Conservation (phyloP, 2,329 filamentous ascomycete species). For the Fusarium citri region DNA sequence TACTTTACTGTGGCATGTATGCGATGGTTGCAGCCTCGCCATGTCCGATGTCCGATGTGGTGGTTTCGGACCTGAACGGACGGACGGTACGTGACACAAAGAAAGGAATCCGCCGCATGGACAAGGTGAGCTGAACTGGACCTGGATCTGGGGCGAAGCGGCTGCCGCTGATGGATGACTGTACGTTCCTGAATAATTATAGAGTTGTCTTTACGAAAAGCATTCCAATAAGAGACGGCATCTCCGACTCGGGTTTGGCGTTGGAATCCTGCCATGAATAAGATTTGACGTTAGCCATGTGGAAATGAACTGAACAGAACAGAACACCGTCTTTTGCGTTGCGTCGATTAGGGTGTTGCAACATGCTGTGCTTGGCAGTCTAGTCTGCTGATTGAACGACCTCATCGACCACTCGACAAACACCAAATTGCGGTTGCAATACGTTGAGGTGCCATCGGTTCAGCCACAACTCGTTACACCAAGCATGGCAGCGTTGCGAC, state of each 20-base stretch:
- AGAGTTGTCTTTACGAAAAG: constrained; percentile 26
- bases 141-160: constrained; percentile 30
- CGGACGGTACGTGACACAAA: constrained; percentile 20
- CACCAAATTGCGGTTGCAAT: background rate
- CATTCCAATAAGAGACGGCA: constrained; percentile 35
- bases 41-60: constrained; percentile 34
- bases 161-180: constrained; percentile 21
- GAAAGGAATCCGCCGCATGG: constrained; percentile 10
- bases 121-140: constrained; percentile 37
- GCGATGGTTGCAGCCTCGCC: constrained; percentile 28
- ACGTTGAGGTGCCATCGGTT: constrained; percentile 10
- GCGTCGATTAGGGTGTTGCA: background rate
- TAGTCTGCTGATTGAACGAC: constrained; percentile 8
- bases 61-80: constrained; percentile 23
- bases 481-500: constrained; percentile 20
- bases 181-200: constrained; percentile 12
- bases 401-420: background rate
- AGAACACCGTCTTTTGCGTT: constrained; percentile 2
- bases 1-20: constrained; percentile 5
- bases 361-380: background rate
- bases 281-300: constrained; percentile 24
- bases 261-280: constrained; percentile 23
- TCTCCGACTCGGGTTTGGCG: constrained; percentile 29
- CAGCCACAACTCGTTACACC: constrained; percentile 26
- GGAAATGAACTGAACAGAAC: constrained; percentile 25